These are phyloP conservation scores for Boletus austroedulis DNA, from an alignment of 1,284 basidiomycete genomes.

Conservation along the genomic window DNA sequence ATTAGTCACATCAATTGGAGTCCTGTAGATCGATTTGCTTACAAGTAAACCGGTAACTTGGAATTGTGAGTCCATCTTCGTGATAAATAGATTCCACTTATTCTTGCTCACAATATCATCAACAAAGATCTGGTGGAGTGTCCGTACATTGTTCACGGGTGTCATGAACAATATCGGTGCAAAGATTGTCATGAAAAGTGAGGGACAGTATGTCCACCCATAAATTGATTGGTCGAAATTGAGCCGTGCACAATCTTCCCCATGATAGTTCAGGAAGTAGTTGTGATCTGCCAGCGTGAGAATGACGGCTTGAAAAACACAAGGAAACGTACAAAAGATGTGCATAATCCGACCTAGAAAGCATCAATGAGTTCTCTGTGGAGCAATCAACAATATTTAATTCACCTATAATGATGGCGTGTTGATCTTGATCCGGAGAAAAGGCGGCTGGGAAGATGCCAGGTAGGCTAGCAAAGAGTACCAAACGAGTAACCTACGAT, in stretches of 20 bases:
- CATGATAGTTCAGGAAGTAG: constrained; percentile 51
- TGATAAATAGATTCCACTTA: no score
- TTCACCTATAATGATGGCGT: constrained; percentile 41
- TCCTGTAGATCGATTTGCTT: no score
- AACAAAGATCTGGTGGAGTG: constrained; percentile 43
- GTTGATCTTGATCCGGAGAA: constrained; percentile 11
- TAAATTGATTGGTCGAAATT: constrained; percentile 43
- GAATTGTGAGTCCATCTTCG: no score
- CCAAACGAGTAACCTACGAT: constrained; percentile 19
- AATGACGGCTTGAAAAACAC: not conserved
- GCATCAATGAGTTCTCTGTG: not conserved
- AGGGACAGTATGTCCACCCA: constrained; percentile 32
- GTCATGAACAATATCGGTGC: constrained; percentile 44
- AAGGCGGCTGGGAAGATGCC: constrained; percentile 9
- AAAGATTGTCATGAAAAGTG: constrained; percentile 35
- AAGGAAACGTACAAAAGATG: constrained; percentile 40
- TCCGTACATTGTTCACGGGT: constrained; percentile 43
- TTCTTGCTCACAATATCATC: constrained; percentile 35
- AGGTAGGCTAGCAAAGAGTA: not conserved
- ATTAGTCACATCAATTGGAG: no score
- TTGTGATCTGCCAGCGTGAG: constrained; percentile 31
- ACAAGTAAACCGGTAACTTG: no score
- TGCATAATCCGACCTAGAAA: constrained; percentile 46
- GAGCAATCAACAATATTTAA: not conserved
- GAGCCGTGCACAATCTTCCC: constrained; percentile 51